Evolutionary conservation across 1,139 yeast genomes (phyloP), one percentile per base, ranked within the genome.

Genomic region (Geotrichum candidum): DNA sequence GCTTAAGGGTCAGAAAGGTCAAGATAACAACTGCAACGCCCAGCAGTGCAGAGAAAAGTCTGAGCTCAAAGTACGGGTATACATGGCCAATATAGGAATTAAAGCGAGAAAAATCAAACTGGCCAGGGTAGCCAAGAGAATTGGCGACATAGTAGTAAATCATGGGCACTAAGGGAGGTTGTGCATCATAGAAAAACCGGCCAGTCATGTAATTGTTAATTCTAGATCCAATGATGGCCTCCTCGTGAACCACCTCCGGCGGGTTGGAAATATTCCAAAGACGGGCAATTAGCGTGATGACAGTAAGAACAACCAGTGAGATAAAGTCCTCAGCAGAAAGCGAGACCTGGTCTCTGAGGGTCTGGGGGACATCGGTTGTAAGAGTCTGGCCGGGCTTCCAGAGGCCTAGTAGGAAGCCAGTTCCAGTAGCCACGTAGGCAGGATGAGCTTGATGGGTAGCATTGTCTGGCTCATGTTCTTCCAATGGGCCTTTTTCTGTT

Each of bases 131-230:
- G 1, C 82, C 81, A 29, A 72, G 70, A 2, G 77, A 18, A 27
- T 72, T 67, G 0, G 83, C 80, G 11, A 84, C 65, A 66, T 76
- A 73, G 56, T 79, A 77, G 68, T 79, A 84, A 1, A 84, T 62
- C 63, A 87, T 68, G 54, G 82, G 78, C 5, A 77, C 81, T 53
- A 87, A 74, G 1, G 92, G 91, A 0, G 92, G 91, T 61, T 85
- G 83, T 1, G 80, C 78, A 65, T 83, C 88, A 22, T 85, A 70
- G 68, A 83, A 86, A 66, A 83, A 84, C 56, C 76, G 75, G 2
- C 87, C 86, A 6, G 72, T 71, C 61, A 76, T 70, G 73, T 86
- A 87, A 38, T 78, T 74, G 63, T 80, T 79, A 63, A 88, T 80
- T 68, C 80, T 79, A 2, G 80, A 79, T 1, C 87, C 84, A 51